These are phyloP conservation scores for Gardenia jasminoides DNA, from an alignment of 257 asterid genomes.

Conservation along the genomic window DNA sequence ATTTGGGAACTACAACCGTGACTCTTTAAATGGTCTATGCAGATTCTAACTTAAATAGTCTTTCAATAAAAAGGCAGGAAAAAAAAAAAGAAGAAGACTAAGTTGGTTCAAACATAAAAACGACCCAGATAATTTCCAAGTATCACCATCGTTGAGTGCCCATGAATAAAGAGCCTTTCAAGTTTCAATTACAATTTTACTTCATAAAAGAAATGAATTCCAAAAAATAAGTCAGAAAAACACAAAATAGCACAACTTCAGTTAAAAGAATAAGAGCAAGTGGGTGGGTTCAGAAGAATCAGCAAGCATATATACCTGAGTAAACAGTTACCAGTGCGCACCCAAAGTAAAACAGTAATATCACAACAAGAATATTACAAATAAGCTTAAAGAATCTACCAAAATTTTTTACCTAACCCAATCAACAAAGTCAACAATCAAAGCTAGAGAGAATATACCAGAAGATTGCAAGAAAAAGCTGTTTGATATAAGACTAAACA, in stretches of 20 bases:
- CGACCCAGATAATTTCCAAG: not conserved
- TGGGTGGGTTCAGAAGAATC: constrained; percentile 18
- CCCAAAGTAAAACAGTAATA: not conserved
- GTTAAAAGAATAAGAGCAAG: constrained; percentile 1
- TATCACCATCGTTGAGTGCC: not conserved
- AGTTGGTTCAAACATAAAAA: not conserved
- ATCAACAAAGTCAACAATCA: not conserved
- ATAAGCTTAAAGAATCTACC: not conserved
- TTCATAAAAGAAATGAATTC: not conserved
- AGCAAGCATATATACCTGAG: not conserved
- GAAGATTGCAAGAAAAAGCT: not conserved
- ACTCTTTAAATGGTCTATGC: not conserved
- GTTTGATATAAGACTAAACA: constrained; percentile 13
- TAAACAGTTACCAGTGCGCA: not conserved
- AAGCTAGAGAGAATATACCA: constrained; percentile 1
- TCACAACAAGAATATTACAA: not conserved
- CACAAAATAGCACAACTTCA: not conserved
- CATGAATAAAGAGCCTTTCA: not conserved
- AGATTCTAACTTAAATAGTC: not conserved
- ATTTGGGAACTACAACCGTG: not conserved
- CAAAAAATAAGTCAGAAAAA: not conserved
- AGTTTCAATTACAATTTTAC: not conserved
- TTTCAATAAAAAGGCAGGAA: too few species aligned
- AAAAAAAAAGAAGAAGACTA: not conserved
- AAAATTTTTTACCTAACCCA: not conserved